Evolutionary conservation across 805 yeast genomes (phyloP).

Genomic region (Soucietia sequanensis): DNA sequence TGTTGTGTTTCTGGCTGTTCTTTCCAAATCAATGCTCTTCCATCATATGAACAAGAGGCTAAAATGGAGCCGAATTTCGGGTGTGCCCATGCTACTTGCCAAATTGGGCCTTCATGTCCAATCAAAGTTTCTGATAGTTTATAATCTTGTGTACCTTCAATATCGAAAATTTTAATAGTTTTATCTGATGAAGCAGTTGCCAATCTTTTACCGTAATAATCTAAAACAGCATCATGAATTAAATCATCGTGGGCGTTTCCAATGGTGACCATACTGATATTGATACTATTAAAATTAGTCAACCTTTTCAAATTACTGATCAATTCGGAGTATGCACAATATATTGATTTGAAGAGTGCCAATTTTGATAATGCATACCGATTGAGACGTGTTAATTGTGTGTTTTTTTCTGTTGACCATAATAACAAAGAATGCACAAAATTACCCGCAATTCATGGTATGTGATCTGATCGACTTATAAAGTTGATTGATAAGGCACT

Average conservation of each 20-base stretch:
- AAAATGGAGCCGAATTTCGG: slow-evolving; percentile 95
- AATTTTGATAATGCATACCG: too few species aligned
- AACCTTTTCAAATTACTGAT: too few species aligned
- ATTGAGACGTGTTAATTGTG: too few species aligned
- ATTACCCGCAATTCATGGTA: too few species aligned
- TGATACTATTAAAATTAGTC: too few species aligned
- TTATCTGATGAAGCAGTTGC: slow-evolving; percentile 97
- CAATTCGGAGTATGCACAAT: too few species aligned
- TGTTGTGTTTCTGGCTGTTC: slow-evolving; percentile 74
- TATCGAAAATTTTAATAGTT: slow-evolving; percentile 90
- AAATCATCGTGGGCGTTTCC: slow-evolving; percentile 89
- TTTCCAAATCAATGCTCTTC: slow-evolving; percentile 91
- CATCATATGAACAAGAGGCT: slow-evolving; percentile 95
- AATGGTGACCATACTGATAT: slow-evolving; percentile 85
- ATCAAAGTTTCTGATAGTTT: slow-evolving; percentile 77
- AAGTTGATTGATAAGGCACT: too few species aligned
- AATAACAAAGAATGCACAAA: too few species aligned
- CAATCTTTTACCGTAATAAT: slow-evolving; percentile 91
- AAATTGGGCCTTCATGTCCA: slow-evolving; percentile 98
- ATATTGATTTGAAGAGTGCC: too few species aligned
- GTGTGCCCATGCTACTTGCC: slow-evolving; percentile 99
- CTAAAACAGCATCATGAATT: slow-evolving; percentile 95
- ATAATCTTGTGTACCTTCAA: slow-evolving; percentile 78
- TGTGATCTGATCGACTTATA: too few species aligned
- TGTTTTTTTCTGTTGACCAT: too few species aligned